Evolutionary conservation across 441 rosid genomes (phyloP).

Genomic region (Euphorbia schlechtendalii): DNA sequence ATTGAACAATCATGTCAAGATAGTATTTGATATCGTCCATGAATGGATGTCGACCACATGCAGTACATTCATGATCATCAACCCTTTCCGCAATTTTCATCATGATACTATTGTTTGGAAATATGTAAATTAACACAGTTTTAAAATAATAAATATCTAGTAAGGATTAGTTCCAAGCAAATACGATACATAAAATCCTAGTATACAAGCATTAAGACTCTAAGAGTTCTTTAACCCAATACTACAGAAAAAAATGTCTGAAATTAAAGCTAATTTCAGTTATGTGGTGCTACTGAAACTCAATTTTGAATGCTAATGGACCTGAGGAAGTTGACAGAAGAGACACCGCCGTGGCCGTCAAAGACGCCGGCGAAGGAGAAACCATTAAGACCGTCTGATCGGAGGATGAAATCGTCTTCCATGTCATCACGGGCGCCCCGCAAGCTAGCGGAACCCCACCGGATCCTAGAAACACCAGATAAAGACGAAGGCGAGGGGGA

Average conservation of each 20-base stretch:
- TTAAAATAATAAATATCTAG: too few relatives aligned
- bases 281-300: too few relatives aligned
- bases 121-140: background rate
- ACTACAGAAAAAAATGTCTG: background rate
- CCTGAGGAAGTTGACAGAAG: slow-evolving; percentile 78
- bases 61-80: background rate
- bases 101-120: background rate
- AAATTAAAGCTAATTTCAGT: too few relatives aligned
- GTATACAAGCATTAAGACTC: background rate
- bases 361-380: slow-evolving; percentile 85
- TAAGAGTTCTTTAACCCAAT: background rate
- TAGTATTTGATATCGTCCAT: too few relatives aligned
- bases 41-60: too few relatives aligned
- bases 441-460: slow-evolving; percentile 65
- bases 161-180: background rate
- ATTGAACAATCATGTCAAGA: too few relatives aligned
- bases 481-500: slow-evolving; percentile 47
- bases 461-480: slow-evolving; percentile 47
- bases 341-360: slow-evolving; percentile 84
- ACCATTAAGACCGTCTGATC: slow-evolving; percentile 60
- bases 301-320: background rate
- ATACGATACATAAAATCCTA: background rate
- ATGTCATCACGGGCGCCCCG: slow-evolving; percentile 84
- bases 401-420: slow-evolving; percentile 69
- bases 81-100: background rate